Conservation (phyloP, 1,284 basidiomycete species). For the Clitocybe nebularis region DNA sequence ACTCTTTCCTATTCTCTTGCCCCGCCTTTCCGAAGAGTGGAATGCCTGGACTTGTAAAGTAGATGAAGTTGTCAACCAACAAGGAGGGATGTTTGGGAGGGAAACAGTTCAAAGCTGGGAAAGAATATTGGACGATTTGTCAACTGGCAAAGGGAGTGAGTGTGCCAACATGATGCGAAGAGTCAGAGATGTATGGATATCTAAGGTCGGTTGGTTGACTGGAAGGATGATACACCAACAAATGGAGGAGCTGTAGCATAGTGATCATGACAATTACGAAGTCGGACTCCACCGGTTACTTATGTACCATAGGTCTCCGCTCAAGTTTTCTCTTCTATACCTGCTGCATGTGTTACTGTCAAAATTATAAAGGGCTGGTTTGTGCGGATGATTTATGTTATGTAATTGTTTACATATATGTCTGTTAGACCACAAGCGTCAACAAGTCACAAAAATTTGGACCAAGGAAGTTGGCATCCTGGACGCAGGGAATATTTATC, state of each 20-base stretch:
- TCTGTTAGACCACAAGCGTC: not conserved
- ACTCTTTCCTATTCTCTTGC: constrained; percentile 52
- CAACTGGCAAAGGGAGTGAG: constrained; percentile 44
- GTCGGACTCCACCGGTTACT: no score
- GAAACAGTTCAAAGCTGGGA: constrained; percentile 68
- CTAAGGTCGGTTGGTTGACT: constrained; percentile 73
- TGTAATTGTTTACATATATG: no score
- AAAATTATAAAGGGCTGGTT: no score
- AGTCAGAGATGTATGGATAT: constrained; percentile 66
- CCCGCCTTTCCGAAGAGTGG: constrained; percentile 70
- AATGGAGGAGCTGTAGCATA: constrained; percentile 53
- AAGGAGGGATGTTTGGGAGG: constrained; percentile 74
- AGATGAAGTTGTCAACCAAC: constrained; percentile 63
- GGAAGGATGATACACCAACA: constrained; percentile 47
- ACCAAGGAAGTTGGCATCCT: not conserved
- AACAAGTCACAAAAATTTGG: not conserved
- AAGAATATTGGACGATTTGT: constrained; percentile 60
- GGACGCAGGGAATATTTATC: not conserved
- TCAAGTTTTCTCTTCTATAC: no score
- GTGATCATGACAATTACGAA: no score
- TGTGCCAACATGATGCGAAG: constrained; percentile 51
- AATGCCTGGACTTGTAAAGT: constrained; percentile 68
- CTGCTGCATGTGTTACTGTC: no score
- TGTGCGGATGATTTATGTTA: no score
- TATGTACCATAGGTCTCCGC: no score